These are phyloP conservation scores for Venturia oleaginea DNA, from an alignment of 2,329 filamentous ascomycete genomes.

Conservation along the genomic window DNA sequence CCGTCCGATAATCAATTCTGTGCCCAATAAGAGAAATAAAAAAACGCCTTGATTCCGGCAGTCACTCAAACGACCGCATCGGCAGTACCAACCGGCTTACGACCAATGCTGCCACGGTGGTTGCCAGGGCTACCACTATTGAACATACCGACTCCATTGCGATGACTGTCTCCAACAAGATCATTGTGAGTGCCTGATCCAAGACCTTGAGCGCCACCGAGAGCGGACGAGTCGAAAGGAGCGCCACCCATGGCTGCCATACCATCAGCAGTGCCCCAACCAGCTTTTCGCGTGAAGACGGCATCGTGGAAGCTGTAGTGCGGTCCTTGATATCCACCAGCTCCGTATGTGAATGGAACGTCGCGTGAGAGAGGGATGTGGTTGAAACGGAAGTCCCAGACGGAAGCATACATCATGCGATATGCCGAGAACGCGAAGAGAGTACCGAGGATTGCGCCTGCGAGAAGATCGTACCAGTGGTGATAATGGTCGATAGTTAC, in stretches of 20 bases:
- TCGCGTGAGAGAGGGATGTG: constrained; percentile 56
- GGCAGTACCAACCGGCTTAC: neutral
- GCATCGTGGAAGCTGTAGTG: constrained; percentile 42
- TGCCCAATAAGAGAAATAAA: neutral
- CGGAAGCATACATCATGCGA: constrained; percentile 56
- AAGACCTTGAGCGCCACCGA: neutral
- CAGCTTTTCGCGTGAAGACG: constrained; percentile 50
- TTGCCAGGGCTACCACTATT: neutral
- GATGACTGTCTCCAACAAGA: neutral
- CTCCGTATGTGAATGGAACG: constrained; percentile 45
- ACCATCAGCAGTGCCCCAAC: constrained; percentile 44
- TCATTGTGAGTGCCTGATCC: neutral
- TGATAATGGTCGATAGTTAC: constrained; percentile 61
- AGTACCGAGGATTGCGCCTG: constrained; percentile 56
- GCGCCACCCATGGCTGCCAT: constrained; percentile 33
- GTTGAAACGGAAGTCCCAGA: constrained; percentile 61
- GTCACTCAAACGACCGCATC: neutral
- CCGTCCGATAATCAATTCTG: neutral
- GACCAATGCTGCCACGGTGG: constrained; percentile 2
- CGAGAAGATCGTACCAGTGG: constrained; percentile 66
- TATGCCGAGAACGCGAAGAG: constrained; percentile 57
- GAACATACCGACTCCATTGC: neutral
- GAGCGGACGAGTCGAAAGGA: constrained; percentile 30
- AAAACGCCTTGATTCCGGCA: neutral
- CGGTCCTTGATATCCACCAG: constrained; percentile 23